These are phyloP conservation scores for Calonectria pseudoreteaudii DNA, from an alignment of 2,329 filamentous ascomycete genomes.

Conservation along the genomic window DNA sequence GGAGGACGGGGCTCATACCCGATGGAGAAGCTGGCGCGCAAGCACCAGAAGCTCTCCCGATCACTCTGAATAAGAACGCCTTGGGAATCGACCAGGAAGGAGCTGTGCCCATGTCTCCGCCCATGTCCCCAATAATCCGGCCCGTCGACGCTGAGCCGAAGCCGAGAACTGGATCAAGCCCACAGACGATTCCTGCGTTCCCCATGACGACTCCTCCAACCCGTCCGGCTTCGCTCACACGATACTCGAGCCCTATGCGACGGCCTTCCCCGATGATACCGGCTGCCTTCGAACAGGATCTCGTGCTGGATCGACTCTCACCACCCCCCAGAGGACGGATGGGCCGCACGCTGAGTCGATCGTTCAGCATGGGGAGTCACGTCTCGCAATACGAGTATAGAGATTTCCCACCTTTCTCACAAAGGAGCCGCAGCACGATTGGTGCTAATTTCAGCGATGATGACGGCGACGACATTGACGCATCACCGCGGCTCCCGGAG, in stretches of 20 bases:
- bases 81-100: constrained; percentile 48
- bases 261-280: constrained; percentile 49
- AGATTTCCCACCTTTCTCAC: constrained; percentile 52
- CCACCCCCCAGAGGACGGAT: constrained; percentile 47
- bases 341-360: constrained; percentile 49
- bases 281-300: constrained; percentile 52
- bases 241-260: constrained; percentile 44
- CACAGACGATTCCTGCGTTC: constrained; percentile 26
- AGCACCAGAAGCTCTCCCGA: not conserved
- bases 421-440: constrained; percentile 48
- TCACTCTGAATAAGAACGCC: constrained; percentile 41
- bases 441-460: constrained; percentile 38
- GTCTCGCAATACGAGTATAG: constrained; percentile 46
- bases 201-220: constrained; percentile 43
- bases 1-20: constrained; percentile 41
- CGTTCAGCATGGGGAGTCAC: constrained; percentile 49
- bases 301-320: constrained; percentile 52
- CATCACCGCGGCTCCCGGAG: constrained; percentile 48
- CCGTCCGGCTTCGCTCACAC: constrained; percentile 42
- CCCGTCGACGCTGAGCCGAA: constrained; percentile 41
- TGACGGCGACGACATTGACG: constrained; percentile 45
- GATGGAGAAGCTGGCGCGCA: not conserved
- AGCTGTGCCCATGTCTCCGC: constrained; percentile 34
- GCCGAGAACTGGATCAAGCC: constrained; percentile 44
- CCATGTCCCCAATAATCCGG: constrained; percentile 47